Conservation (phyloP, 805 yeast genomes). For the Barnettozyma botsteinii region DNA sequence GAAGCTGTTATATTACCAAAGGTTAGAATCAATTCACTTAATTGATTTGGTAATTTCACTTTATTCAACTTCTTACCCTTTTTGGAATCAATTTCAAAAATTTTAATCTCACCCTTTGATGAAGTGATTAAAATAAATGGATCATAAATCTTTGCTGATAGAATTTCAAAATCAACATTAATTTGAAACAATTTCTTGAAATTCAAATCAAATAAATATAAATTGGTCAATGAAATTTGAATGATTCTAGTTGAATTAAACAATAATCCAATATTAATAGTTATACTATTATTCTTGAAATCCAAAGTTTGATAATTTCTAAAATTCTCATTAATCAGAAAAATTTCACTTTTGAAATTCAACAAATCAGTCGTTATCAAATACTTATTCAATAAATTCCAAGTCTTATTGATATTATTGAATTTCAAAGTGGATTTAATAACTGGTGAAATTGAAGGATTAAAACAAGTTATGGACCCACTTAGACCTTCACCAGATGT, state of each 20-base stretch:
- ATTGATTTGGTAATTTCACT: conserved; percentile 31
- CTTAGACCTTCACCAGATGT: conserved; percentile 58
- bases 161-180: conserved; percentile 53
- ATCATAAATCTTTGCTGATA: conserved; percentile 56
- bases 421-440: conserved; percentile 65
- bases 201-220: conserved; percentile 55
- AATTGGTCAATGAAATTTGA: conserved; percentile 66
- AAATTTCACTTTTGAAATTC: conserved; percentile 61
- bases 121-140: conserved; percentile 59
- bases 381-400: conserved; percentile 63
- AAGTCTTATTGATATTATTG: conserved; percentile 65
- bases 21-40: conserved; percentile 51
- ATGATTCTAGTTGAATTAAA: conserved; percentile 52
- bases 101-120: conserved; percentile 64
- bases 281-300: conserved; percentile 56
- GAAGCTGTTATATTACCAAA: conserved; percentile 60
- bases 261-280: conserved; percentile 62
- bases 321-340: conserved; percentile 56
- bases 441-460: conserved; percentile 63
- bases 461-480: conserved; percentile 54
- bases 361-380: conserved; percentile 66
- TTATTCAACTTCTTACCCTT: conserved; percentile 30
- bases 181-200: conserved; percentile 50
- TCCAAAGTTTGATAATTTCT: conserved; percentile 55
- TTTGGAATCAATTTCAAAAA: conserved; percentile 39